phyloP scores from a whole-genome alignment of 2,329 filamentous ascomycete genomes.

The Calonectria leucothoes region DNA sequence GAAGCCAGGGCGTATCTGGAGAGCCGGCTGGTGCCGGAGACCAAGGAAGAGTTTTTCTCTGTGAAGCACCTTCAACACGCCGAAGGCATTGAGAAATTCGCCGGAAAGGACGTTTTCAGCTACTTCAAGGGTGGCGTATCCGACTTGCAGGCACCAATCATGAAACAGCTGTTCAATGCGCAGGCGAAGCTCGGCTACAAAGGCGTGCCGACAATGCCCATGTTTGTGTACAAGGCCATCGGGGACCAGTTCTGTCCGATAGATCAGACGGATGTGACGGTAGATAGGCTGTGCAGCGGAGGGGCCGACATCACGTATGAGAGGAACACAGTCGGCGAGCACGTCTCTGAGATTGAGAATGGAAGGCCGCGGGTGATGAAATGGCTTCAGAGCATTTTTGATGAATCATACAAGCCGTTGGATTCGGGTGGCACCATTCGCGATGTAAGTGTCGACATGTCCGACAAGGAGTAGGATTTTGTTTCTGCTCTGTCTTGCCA shows the following conservation, averaged over 20 bases:
- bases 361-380: conserved; percentile 21
- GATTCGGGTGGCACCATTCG: neutral
- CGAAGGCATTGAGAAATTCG: conserved; percentile 32
- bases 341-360: conserved; percentile 44
- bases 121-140: conserved; percentile 43
- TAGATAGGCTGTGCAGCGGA: conserved; percentile 52
- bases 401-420: conserved; percentile 10
- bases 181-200: conserved; percentile 48
- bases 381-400: conserved; percentile 31
- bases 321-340: conserved; percentile 56
- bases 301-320: conserved; percentile 57
- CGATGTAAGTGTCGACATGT: conserved; percentile 7
- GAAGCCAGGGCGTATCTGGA: conserved; percentile 27
- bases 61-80: neutral
- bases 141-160: conserved; percentile 38
- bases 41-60: conserved; percentile 28
- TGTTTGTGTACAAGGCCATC: conserved; percentile 63
- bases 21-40: conserved; percentile 8
- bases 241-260: conserved; percentile 57
- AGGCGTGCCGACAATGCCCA: conserved; percentile 57
- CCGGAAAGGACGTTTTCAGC: conserved; percentile 38
- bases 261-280: conserved; percentile 55
- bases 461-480: neutral
- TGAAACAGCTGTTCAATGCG: conserved; percentile 38
- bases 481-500: neutral